Evolutionary conservation across 371 early-diverging fungal genomes (phyloP).

Genomic region (Mucor piriformis): DNA sequence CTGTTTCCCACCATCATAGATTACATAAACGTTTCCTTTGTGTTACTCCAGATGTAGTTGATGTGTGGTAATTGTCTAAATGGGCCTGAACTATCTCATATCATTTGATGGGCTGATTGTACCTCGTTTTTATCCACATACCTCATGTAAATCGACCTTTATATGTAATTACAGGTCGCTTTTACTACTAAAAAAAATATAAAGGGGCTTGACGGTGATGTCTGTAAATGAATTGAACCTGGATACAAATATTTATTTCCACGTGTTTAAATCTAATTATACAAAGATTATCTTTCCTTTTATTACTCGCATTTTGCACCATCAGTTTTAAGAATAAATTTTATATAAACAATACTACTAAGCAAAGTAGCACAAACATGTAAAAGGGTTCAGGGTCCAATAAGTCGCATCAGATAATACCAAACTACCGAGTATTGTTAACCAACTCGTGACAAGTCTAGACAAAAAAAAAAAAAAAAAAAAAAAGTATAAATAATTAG

Average conservation of each 20-base stretch:
- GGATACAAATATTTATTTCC: too few relatives aligned
- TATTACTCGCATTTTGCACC: not conserved
- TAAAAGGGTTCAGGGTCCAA: not conserved
- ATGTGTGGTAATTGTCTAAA: too few relatives aligned
- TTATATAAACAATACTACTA: too few relatives aligned
- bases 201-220: too few relatives aligned
- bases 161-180: not conserved
- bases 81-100: not conserved
- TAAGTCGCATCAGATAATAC: too few relatives aligned
- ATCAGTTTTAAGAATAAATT: not conserved
- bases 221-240: too few relatives aligned
- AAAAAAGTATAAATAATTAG: slow-evolving; percentile 1
- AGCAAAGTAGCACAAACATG: not conserved
- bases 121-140: too few relatives aligned
- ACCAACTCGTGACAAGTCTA: not conserved
- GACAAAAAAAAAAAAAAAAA: not conserved
- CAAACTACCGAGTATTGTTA: not conserved
- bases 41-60: too few relatives aligned
- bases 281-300: not conserved
- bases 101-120: not conserved
- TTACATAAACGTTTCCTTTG: too few relatives aligned
- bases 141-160: not conserved
- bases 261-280: too few relatives aligned
- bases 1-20: too few relatives aligned
- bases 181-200: not conserved